Conservation (phyloP, 2,329 filamentous ascomycete species). For the Cladosporium velox region DNA sequence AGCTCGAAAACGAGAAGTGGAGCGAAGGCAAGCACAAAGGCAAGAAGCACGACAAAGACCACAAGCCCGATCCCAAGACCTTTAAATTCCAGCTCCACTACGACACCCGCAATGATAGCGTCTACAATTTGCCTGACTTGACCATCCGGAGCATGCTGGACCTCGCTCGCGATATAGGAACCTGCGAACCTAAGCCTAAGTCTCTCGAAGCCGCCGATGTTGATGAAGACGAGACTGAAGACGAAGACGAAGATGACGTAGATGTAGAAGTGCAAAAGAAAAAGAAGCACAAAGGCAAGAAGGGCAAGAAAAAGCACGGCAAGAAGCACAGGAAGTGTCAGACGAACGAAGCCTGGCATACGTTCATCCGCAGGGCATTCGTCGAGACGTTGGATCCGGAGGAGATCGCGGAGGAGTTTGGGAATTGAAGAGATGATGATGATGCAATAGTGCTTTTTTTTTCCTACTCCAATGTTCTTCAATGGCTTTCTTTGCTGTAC, state of each 20-base stretch:
- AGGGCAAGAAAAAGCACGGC: slow-evolving; percentile 37
- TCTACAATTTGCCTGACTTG: slow-evolving; percentile 77
- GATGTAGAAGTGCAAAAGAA: slow-evolving; percentile 34
- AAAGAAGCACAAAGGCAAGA: slow-evolving; percentile 35
- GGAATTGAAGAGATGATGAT: slow-evolving; percentile 21
- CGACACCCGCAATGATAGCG: slow-evolving; percentile 72
- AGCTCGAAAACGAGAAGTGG: slow-evolving; percentile 51
- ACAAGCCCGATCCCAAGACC: slow-evolving; percentile 59
- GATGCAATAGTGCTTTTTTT: neutral
- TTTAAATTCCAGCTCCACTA: slow-evolving; percentile 85
- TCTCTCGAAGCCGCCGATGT: slow-evolving; percentile 32
- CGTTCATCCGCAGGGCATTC: slow-evolving; percentile 77
- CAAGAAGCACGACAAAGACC: slow-evolving; percentile 53
- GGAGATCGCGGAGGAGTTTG: slow-evolving; percentile 57
- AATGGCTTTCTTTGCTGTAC: no score
- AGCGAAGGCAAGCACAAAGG: slow-evolving; percentile 64
- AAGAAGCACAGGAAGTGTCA: slow-evolving; percentile 55
- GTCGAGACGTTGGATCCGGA: slow-evolving; percentile 69
- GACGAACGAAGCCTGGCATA: slow-evolving; percentile 69
- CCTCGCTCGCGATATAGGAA: slow-evolving; percentile 76
- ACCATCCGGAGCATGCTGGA: slow-evolving; percentile 80
- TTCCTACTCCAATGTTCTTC: no score
- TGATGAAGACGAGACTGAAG: slow-evolving; percentile 30
- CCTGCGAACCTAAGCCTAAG: slow-evolving; percentile 43
- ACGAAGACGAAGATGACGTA: slow-evolving; percentile 33